phyloP scores from a whole-genome alignment of 306 rosid species.

The Cucurbita argyrosperma region DNA sequence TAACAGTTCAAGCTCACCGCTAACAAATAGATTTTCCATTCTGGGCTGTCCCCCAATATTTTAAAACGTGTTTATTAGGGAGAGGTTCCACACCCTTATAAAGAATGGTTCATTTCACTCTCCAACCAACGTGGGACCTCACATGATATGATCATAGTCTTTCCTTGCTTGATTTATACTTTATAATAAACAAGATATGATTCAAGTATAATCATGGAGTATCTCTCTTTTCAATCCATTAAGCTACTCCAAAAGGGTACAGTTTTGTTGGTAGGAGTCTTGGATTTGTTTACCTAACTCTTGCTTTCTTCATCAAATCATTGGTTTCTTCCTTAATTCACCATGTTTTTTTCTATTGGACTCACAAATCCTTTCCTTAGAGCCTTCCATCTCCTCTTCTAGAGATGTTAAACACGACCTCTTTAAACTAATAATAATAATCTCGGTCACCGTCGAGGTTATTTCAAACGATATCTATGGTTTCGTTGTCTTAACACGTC shows the following conservation, averaged over 20 bases:
- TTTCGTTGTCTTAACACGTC: background rate
- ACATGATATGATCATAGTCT: too few species aligned
- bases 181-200: background rate
- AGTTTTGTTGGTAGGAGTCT: slow-evolving; percentile 8
- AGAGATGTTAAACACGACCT: background rate
- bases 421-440: background rate
- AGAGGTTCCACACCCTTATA: too few species aligned
- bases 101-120: too few species aligned
- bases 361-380: background rate
- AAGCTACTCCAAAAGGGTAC: background rate
- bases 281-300: slow-evolving; percentile 6
- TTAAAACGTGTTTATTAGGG: too few species aligned
- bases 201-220: background rate
- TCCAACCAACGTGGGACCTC: too few species aligned
- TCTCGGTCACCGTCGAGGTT: background rate
- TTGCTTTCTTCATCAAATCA: background rate
- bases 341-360: background rate
- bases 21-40: too few species aligned
- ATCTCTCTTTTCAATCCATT: background rate
- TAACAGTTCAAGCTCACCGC: too few species aligned
- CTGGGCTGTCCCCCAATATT: too few species aligned
- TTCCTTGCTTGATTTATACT: background rate
- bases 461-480: background rate
- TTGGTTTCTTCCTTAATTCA: background rate
- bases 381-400: background rate